Evolutionary conservation across 75 land plant species (phyloP), one percentile per base, ranked within the genome.

Genomic region (Isoetes taiwanensis): DNA sequence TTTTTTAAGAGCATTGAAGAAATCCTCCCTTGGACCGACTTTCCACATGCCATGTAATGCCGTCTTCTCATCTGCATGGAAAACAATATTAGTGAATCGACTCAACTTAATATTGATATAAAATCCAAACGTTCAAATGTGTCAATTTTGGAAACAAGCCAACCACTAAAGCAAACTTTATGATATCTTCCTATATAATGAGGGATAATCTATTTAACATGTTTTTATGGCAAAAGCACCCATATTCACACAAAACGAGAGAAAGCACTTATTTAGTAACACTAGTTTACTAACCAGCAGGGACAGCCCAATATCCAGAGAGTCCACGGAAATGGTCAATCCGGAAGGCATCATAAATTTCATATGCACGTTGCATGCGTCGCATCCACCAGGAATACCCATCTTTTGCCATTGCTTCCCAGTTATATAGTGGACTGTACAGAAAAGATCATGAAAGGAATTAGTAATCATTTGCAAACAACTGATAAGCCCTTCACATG

Each of bases 251-350:
- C 3, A 37, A 12, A 8, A n/a, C 19, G 39, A 67, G 42, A 34
- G 0, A 32, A 21, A 30, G 16, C 23, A 61, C 54, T 28, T 43
- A 25, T 14, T 59, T 59, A 43, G 61, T 56, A 25, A 54, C 23
- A 59, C 27, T 19, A 14, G 17, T 43, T n/a, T 20, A 54, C 5
- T 59, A 34, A 84, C 95, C 95, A 54, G 95, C 76, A 57, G 85
- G 83, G 52, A 91, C 80, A 43, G 96, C 82, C 97, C 97, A 91
- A 54, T 67, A 91, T 17, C 96, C 97, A 62, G 97, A 85, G 66
- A 91, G 70, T 35, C 96, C 97, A 37, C 97, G 77, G 56, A 91
- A 91, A 37, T 91, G 97, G 42, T 91, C 97, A 32, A 91, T 91
- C 52, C 97, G 78, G 61, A 91, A 91, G 58, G 86, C 97, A 66